Evolutionary conservation across 768 basidiomycete genomes (phyloP).

Genomic region (Amanita phalloides): DNA sequence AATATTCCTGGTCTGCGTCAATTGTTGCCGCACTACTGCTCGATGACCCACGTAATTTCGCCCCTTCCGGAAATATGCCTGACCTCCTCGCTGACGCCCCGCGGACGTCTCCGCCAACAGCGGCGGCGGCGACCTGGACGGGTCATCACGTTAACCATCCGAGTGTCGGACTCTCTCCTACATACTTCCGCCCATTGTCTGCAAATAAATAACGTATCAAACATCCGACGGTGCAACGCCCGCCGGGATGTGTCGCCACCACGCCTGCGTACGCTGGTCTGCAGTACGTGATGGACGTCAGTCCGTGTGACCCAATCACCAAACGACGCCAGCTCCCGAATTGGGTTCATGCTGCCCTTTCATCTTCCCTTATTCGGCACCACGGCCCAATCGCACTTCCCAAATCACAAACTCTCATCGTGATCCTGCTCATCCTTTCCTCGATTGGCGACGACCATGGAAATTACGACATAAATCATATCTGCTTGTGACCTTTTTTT

Average conservation of each 20-base stretch:
- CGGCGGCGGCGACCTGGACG: not conserved
- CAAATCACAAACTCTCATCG: not conserved
- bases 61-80: slow-evolving; percentile 13
- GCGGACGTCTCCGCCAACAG: slow-evolving; percentile 9
- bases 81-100: slow-evolving; percentile 1
- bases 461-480: not conserved
- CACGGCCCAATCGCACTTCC: not conserved
- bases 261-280: not conserved
- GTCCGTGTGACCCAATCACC: not conserved
- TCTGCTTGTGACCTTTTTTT: no score
- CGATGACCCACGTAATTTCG: slow-evolving; percentile 16
- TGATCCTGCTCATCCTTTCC: not conserved
- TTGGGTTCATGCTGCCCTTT: not conserved
- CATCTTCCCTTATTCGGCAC: not conserved
- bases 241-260: no score
- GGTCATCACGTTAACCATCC: not conserved
- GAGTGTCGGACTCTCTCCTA: no score
- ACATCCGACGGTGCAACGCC: no score
- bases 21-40: slow-evolving; percentile 16
- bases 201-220: not conserved
- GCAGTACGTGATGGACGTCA: not conserved
- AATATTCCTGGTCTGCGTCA: slow-evolving; percentile 12
- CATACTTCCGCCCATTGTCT: not conserved
- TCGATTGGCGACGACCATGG: not conserved
- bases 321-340: not conserved